Conservation (phyloP, 306 rosid genomes). For the Pyrus betulifolia region DNA sequence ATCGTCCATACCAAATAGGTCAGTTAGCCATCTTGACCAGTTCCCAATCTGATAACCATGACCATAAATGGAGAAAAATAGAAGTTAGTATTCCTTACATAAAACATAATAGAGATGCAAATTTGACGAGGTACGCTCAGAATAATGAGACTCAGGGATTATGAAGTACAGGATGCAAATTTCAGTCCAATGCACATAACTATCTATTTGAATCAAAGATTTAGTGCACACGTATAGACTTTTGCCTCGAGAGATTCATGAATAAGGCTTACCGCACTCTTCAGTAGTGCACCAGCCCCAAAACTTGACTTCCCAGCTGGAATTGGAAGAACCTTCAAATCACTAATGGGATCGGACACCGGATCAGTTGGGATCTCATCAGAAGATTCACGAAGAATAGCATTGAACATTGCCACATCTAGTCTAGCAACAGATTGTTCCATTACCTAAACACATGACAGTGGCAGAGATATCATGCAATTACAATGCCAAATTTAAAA, state of each 20-base stretch:
- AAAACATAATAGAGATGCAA: background rate
- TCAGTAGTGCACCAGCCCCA: conserved; percentile 90
- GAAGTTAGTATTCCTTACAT: background rate
- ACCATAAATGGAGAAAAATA: conserved; percentile 14
- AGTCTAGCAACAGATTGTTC: conserved; percentile 89
- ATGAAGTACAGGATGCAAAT: too few relatives aligned
- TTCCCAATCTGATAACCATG: conserved; percentile 67
- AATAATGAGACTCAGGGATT: too few relatives aligned
- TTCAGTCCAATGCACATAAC: background rate
- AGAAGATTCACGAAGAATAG: conserved; percentile 88
- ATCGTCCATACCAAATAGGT: conserved; percentile 70
- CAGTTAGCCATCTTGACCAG: conserved; percentile 96
- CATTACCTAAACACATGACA: conserved; percentile 53
- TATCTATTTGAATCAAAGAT: background rate
- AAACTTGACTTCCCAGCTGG: conserved; percentile 77
- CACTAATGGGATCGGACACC: conserved; percentile 87
- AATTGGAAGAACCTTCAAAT: conserved; percentile 75
- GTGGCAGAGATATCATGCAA: background rate
- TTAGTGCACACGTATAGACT: background rate
- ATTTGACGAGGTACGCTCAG: background rate
- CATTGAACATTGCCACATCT: conserved; percentile 98
- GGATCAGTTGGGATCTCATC: conserved; percentile 94
- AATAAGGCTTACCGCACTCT: conserved; percentile 62
- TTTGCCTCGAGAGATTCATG: background rate
- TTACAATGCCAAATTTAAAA: background rate